Base-by-base conservation (phyloP, 208 protist species). In the Trypanosoma cruzi region DNA sequence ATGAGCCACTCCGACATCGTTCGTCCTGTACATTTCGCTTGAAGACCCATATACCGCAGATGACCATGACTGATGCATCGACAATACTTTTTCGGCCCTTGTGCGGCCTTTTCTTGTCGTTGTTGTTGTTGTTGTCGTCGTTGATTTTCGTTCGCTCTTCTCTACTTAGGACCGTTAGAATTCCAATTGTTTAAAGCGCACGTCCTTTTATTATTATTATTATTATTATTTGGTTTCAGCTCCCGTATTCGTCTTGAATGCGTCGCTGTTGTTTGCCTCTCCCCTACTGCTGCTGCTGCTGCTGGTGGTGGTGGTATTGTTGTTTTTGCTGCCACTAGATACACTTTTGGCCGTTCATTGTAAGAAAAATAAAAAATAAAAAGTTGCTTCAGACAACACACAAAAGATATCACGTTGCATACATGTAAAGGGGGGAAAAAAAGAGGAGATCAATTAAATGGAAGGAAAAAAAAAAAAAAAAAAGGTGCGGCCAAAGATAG, bases 81-180 rank as follows among this genome's bases (percentile, higher is more conserved):
- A 44, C 13, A 44, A 44, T 44, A n/a, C n/a, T n/a, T n/a, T n/a
- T n/a, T n/a, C n/a, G n/a, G n/a, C n/a, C n/a, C n/a, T n/a, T n/a
- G n/a, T n/a, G n/a, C n/a, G n/a, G 37, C 8, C 13, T 44, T 16
- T 44, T 44, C 5, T 13, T 44, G 37, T 18, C 36, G 8, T 61
- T 61, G 8, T 6, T 61, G 20, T 34, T 44, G 6, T 20, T 34
- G n/a, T 61, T 34, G 36, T 22, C 8, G 58, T 64, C 26, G 34
- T 11, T n/a, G 59, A 49, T 50, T 67, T 56, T 22, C 49, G 53
- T 67, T 56, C 26, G 52, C 50, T 40, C n/a, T 69, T 55, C 24
- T 62, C 7, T 18, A 6, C 22, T n/a, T 28, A n/a, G n/a, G n/a
- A n/a, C n/a, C n/a, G n/a, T n/a, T n/a, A n/a, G n/a, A n/a, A n/a